Percentiles rank a stretch among this genome's conserved stretches.
These are phyloP conservation scores for Gelatoporia subvermispora DNA, from an alignment of 768 basidiomycete genomes.

Conservation along the genomic window DNA sequence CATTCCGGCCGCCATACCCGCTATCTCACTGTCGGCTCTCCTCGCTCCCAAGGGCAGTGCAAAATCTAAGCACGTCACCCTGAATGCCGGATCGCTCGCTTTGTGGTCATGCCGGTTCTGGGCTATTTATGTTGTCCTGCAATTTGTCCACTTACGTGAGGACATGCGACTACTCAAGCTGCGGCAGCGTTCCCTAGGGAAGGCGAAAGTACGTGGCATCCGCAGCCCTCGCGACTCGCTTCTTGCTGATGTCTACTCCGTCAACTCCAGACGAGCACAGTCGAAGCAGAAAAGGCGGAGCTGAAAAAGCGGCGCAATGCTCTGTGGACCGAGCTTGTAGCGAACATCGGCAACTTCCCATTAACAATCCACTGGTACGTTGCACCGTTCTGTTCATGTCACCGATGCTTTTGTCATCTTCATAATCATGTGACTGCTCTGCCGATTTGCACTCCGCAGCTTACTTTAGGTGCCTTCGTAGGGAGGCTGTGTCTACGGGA, in stretches of 20 bases:
- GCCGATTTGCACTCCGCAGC: too few relatives aligned
- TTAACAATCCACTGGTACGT: constrained; percentile 80
- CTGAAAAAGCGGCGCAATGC: constrained; percentile 57
- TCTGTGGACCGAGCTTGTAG: constrained; percentile 65
- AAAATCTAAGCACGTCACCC: constrained; percentile 22
- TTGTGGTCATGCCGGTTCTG: constrained; percentile 80
- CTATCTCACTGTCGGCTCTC: constrained; percentile 34
- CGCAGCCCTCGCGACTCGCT: not conserved
- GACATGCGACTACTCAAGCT: constrained; percentile 56
- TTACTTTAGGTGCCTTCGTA: too few relatives aligned
- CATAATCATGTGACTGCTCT: not conserved
- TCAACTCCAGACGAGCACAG: constrained; percentile 28
- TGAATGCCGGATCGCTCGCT: constrained; percentile 46
- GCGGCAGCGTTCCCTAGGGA: constrained; percentile 51
- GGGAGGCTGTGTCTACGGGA: too few relatives aligned
- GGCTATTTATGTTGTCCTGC: constrained; percentile 74
- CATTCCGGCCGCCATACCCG: constrained; percentile 48
- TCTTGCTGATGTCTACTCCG: not conserved
- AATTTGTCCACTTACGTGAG: constrained; percentile 67
- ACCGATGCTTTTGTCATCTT: not conserved
- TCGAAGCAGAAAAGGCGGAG: constrained; percentile 47
- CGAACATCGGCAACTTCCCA: constrained; percentile 76
- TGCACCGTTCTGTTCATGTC: too few relatives aligned
- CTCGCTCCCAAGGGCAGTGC: constrained; percentile 27
- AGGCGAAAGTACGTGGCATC: constrained; percentile 41